phyloP scores from a whole-genome alignment of 2,329 filamentous ascomycete species.

The Chalaropsis thielavioides region DNA sequence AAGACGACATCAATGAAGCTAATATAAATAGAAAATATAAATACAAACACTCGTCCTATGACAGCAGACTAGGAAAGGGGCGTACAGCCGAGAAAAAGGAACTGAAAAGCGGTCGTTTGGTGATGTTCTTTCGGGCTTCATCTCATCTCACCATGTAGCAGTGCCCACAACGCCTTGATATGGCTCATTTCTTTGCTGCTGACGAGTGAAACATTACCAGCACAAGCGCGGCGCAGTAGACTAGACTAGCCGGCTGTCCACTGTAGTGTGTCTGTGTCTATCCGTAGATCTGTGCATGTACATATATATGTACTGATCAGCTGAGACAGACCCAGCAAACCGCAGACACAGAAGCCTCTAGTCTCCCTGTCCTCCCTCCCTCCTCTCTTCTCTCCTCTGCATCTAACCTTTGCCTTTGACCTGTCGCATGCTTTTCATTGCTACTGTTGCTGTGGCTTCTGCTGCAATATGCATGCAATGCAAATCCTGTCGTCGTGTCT shows the following conservation, averaged over 20 bases:
- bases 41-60: too few species aligned
- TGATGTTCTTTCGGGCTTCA: neutral
- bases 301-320: too few species aligned
- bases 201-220: neutral
- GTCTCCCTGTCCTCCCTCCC: neutral
- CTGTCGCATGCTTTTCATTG: neutral
- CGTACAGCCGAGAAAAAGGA: too few species aligned
- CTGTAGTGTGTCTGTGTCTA: too few species aligned
- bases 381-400: neutral
- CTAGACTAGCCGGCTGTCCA: neutral
- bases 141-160: neutral
- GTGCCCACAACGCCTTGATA: neutral
- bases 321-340: too few species aligned
- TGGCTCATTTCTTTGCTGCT: neutral
- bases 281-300: too few species aligned
- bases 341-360: too few species aligned
- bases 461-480: slow-evolving; percentile 1
- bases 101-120: neutral
- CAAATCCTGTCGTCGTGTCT: neutral
- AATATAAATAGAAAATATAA: too few species aligned
- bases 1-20: neutral
- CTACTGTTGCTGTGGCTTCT: neutral
- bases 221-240: neutral
- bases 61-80: too few species aligned
- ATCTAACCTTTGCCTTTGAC: neutral